These are phyloP conservation scores for Pseudogymnoascus sp. DNA, from an alignment of 2,329 filamentous ascomycete species.

Conservation along the genomic window DNA sequence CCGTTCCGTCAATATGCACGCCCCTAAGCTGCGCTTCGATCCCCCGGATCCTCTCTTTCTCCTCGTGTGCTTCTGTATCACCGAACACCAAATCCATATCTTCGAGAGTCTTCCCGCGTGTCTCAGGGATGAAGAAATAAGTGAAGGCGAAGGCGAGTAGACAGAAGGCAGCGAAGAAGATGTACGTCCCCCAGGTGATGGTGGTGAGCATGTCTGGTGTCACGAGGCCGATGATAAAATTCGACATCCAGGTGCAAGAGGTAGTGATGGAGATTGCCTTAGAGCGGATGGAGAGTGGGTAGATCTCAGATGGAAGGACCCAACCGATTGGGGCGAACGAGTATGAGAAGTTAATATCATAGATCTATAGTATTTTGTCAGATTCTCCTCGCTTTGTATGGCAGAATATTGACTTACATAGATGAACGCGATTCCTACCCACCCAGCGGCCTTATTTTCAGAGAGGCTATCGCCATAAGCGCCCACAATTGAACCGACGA, in stretches of 20 bases:
- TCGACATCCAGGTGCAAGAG: slow-evolving; percentile 50
- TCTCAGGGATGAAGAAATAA: slow-evolving; percentile 51
- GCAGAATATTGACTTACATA: slow-evolving; percentile 31
- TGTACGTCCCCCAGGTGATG: slow-evolving; percentile 45
- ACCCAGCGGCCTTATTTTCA: slow-evolving; percentile 43
- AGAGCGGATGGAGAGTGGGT: slow-evolving; percentile 47
- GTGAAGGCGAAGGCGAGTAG: slow-evolving; percentile 41
- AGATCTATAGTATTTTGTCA: slow-evolving; percentile 38
- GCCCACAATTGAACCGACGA: slow-evolving; percentile 47
- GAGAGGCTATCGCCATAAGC: slow-evolving; percentile 40
- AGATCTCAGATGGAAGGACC: slow-evolving; percentile 52
- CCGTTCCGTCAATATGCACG: slow-evolving; percentile 16
- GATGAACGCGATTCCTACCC: slow-evolving; percentile 52
- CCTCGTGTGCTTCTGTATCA: slow-evolving; percentile 32
- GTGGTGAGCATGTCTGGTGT: slow-evolving; percentile 49
- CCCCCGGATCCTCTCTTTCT: slow-evolving; percentile 24
- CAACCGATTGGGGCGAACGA: slow-evolving; percentile 48
- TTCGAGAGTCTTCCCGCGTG: slow-evolving; percentile 46
- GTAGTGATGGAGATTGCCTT: slow-evolving; percentile 56
- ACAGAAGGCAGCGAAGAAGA: slow-evolving; percentile 53
- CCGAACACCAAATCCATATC: slow-evolving; percentile 47
- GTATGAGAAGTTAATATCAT: slow-evolving; percentile 55
- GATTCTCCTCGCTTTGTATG: not conserved
- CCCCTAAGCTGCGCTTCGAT: slow-evolving; percentile 20
- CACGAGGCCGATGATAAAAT: slow-evolving; percentile 47